phyloP scores from a whole-genome alignment of 345 rosid genomes.

The Anastatica hierochuntica region DNA sequence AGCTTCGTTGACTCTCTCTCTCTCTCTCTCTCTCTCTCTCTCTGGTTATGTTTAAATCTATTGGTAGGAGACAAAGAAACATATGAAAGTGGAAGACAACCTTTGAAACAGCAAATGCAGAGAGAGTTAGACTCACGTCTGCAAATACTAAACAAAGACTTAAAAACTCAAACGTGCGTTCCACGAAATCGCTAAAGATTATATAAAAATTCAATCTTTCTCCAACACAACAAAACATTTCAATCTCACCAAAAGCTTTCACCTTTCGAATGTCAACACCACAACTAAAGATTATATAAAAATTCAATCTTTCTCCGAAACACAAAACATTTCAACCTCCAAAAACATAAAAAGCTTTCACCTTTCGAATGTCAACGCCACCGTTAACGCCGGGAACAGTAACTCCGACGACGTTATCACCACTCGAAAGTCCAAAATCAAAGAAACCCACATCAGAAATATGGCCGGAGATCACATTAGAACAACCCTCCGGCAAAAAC shows the following conservation, averaged over 20 bases:
- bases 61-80: no score
- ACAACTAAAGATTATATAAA: no score
- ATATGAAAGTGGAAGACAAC: background rate
- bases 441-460: slow-evolving; percentile 10
- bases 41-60: no score
- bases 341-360: no score
- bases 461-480: slow-evolving; percentile 23
- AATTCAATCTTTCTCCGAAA: no score
- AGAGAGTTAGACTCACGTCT: slow-evolving; percentile 10
- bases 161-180: slow-evolving; percentile 16
- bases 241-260: no score
- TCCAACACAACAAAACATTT: no score
- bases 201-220: slow-evolving; percentile 18
- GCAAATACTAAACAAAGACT: slow-evolving; percentile 9
- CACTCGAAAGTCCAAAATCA: slow-evolving; percentile 23
- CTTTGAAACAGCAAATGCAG: background rate
- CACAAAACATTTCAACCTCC: no score
- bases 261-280: no score
- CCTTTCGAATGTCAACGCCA: slow-evolving; percentile 25
- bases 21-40: no score
- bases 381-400: slow-evolving; percentile 25
- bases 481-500: slow-evolving; percentile 20
- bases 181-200: slow-evolving; percentile 11
- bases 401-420: slow-evolving; percentile 25
- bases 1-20: no score